Base-by-base conservation (phyloP, 2,329 filamentous ascomycete species). In the Fusarium musae region DNA sequence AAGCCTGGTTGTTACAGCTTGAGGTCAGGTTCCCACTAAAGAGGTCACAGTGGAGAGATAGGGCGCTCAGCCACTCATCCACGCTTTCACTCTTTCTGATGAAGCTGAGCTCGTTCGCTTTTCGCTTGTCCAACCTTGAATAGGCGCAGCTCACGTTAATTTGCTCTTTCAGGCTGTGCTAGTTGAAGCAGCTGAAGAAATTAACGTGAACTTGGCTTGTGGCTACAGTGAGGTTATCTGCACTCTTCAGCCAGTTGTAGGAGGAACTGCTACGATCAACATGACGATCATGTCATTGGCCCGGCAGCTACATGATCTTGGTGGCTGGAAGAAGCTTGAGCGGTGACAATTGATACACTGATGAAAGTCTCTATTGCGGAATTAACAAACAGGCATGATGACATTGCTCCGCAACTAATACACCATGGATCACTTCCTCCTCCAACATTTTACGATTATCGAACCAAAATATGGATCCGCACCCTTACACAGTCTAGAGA, bases 201-300 rank as follows among this genome's bases (percentile, higher is more conserved):
- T 10, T 47, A 40, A 30, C 58, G 59, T 65, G 56, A 49, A 50
- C 34, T 26, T 42, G 62, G 44, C 56, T 44, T 66, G 43, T 40
- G 46, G 37, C 54, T 57, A 61, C 40, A n/a, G 50, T n/a, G 59
- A 36, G 40, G 32, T 30, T 58, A 36, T 58, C 19, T 11, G 39
- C 12, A 17, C 19, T 53, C 19, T 7, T 53, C 56, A 30, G 34
- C 26, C 34, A 19, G 23, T 32, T 36, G 36, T 19, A 21, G n/a
- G 36, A 23, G 37, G 40, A 30, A 46, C 43, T 23, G 56, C 36
- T 66, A 63, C 52, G 58, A 75, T 75, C 70, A 72, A 42, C 72
- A 75, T 66, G 60, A 56, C 54, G 62, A 69, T 74, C 63, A 40
- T 54, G 26, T 58, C 54, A 76, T 77, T 77, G 75, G 72, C 74